Conservation (phyloP, 208 protist species). For the Strigomonas culicis region DNA sequence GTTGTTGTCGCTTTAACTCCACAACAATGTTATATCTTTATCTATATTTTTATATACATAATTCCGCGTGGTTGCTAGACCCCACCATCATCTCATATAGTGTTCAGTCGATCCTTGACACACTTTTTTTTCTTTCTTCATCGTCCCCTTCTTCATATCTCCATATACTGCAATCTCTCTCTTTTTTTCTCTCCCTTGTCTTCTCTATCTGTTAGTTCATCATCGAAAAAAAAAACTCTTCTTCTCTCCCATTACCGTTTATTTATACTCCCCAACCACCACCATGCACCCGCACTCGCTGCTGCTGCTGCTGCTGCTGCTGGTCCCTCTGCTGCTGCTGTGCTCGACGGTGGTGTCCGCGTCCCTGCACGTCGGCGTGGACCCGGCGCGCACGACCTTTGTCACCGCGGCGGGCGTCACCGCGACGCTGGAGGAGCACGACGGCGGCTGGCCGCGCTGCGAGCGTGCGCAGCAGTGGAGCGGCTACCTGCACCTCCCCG, state of each 20-base stretch:
- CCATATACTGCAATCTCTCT: too few relatives aligned
- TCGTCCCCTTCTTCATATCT: too few relatives aligned
- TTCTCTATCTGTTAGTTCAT: background rate
- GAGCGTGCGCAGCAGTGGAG: conserved; percentile 57
- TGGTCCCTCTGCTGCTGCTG: background rate
- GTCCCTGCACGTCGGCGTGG: background rate
- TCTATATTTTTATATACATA: background rate
- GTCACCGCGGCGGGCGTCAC: background rate
- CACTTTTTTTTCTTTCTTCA: too few relatives aligned
- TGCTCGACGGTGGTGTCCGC: background rate
- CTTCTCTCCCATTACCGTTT: background rate
- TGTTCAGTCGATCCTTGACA: background rate
- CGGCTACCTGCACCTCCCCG: conserved; percentile 78
- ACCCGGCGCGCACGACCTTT: background rate
- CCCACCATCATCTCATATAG: background rate
- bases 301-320: background rate
- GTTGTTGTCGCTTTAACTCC: background rate
- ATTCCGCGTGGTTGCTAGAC: background rate
- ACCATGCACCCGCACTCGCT: background rate
- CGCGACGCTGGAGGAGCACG: conserved; percentile 5
- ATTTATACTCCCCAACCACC: background rate
- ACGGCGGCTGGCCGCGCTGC: conserved; percentile 35
- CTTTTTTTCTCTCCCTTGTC: conserved; percentile 11
- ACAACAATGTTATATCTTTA: too few relatives aligned
- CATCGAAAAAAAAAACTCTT: background rate